phyloP scores from a whole-genome alignment of 2,329 filamentous ascomycete species.

The Tolypocladium ovalisporum region DNA sequence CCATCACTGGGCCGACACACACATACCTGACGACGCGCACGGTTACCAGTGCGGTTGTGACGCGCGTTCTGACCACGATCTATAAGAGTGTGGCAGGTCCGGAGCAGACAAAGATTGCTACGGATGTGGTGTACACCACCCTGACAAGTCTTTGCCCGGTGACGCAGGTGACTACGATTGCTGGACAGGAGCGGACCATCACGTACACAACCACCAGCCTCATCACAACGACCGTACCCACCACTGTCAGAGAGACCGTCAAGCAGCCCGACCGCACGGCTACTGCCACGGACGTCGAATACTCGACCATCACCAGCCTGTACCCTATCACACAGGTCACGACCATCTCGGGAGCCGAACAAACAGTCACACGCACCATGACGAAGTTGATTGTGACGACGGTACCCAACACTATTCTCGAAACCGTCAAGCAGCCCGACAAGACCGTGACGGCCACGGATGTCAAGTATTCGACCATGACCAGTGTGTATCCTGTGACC shows the following conservation, averaged over 20 bases:
- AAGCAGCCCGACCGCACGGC: constrained; percentile 16
- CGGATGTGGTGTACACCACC: constrained; percentile 23
- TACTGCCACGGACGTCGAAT: constrained; percentile 21
- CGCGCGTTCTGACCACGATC: constrained; percentile 17
- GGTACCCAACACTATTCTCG: constrained; percentile 15
- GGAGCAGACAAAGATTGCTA: constrained; percentile 18
- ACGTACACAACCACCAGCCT: constrained; percentile 13
- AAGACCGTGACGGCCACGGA: constrained; percentile 5
- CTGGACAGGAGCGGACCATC: constrained; percentile 3
- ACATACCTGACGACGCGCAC: constrained; percentile 17
- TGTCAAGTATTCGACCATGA: constrained; percentile 27
- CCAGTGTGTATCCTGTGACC: constrained; percentile 22
- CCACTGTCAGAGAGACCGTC: constrained; percentile 18
- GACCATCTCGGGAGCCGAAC: constrained; percentile 12
- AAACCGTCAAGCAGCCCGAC: constrained; percentile 5
- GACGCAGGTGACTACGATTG: constrained; percentile 13
- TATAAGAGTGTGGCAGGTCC: constrained; percentile 17
- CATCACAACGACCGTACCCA: constrained; percentile 15
- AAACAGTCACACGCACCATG: constrained; percentile 11
- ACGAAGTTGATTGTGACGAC: constrained; percentile 15
- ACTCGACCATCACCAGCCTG: constrained; percentile 30
- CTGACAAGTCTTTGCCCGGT: constrained; percentile 31
- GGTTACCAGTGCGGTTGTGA: constrained; percentile 14
- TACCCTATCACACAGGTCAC: constrained; percentile 28
- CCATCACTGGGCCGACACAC: constrained; percentile 20